A percentile compares a stretch with the other conserved stretches of the same genome.
phyloP scores from a whole-genome alignment of 495 filamentous ascomycete genomes.

The Aspergillus diversus region DNA sequence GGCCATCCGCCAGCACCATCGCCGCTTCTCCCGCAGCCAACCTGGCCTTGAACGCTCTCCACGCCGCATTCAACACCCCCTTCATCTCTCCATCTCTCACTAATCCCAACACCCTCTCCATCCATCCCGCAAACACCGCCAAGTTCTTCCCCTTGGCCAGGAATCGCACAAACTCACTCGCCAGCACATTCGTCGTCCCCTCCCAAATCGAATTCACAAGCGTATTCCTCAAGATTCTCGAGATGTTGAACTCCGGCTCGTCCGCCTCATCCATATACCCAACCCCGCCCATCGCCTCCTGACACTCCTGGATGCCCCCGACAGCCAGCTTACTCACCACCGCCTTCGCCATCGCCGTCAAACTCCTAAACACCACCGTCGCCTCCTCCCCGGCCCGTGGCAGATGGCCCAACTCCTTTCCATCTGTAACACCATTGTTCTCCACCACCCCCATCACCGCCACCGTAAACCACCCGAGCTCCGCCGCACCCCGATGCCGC shows the following conservation, averaged over 20 bases:
- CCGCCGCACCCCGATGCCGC: conserved; percentile 59
- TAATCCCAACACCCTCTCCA: conserved; percentile 24
- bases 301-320: conserved; percentile 61
- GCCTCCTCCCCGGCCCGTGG: conserved; percentile 33
- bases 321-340: conserved; percentile 59
- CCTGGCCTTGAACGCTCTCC: conserved; percentile 18
- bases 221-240: conserved; percentile 66
- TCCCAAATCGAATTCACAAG: conserved; percentile 74
- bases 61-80: not conserved
- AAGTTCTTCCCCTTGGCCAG: conserved; percentile 49
- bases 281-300: conserved; percentile 75
- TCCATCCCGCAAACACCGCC: conserved; percentile 35
- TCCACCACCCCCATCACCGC: conserved; percentile 60
- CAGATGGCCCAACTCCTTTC: conserved; percentile 25
- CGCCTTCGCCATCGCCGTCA: conserved; percentile 71
- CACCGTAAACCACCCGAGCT: conserved; percentile 63
- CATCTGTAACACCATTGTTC: conserved; percentile 18
- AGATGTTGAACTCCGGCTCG: conserved; percentile 61
- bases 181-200: conserved; percentile 73
- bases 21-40: conserved; percentile 11
- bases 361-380: conserved; percentile 58
- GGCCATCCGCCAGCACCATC: conserved; percentile 35
- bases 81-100: not conserved
- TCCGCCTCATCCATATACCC: conserved; percentile 66
- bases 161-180: conserved; percentile 62